Base-by-base conservation (phyloP, 1,284 basidiomycete genomes). In the Termitomyces sp. region DNA sequence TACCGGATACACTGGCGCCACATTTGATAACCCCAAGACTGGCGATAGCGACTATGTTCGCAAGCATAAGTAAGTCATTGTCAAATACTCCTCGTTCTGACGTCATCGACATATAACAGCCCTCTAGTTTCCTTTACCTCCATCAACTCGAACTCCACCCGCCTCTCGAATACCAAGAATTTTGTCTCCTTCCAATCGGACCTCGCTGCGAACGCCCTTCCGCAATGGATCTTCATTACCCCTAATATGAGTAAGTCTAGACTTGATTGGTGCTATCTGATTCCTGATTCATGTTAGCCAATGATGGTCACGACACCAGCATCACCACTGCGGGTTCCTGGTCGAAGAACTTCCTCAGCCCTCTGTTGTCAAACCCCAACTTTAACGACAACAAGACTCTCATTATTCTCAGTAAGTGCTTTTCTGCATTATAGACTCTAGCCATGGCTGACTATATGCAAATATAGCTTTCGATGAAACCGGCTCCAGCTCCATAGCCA, bases 171-270 rank as follows among this genome's bases (percentile, higher is more conserved):
- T n/a, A 76, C 82, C 53, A 77, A 85, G 49, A 88, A 85, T 69
- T 88, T 86, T 66, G 83, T 83, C 58, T 74, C 82, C 65, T 81
- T 84, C 58, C 73, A 77, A 6, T 65, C 70, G 45, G 84, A 86
- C 60, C 68, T 81, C 12, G 76, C 73, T 49, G 78, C 78, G 24
- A 67, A 76, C 46, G 71, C 70, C 1, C 65, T 88, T 28, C 79
- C 84, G 9, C 83, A 85, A 61, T 86, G 82, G 81, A 66, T 70
- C 24, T 87, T 82, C 64, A 69, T 88, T 55, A 86, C 86, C 0
- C 86, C 86, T 17, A 86, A 86, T 67, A 67, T 71, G 59, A 55
- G 57, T 55, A 33, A 45, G 57, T 50, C 21, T 15, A 28, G 28
- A 36, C 7, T 17, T 24, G 0, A n/a, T 5, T 33, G 12, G n/a